Evolutionary conservation across 2,329 filamentous ascomycete genomes (phyloP), one percentile per base, ranked within the genome.

Genomic region (Microsporum canis): DNA sequence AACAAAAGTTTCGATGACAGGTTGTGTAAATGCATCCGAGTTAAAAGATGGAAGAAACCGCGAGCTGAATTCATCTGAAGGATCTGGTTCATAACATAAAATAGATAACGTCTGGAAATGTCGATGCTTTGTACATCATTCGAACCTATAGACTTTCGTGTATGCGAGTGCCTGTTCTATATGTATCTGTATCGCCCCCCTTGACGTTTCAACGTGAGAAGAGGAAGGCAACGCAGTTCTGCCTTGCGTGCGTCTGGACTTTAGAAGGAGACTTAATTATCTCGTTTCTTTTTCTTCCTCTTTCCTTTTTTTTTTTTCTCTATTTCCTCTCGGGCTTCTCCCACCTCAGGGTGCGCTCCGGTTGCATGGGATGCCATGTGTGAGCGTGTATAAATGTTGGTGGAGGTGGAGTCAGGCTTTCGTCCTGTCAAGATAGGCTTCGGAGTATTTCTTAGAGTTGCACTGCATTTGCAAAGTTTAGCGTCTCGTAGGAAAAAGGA

Each of bases 401-500:
- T 53, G 27, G 49, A 33, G 27, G 49, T 53, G 49, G 49, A 53
- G 49, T 53, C 49, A 34, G 49, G 49, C 49, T 31, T 53, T 34
- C 39, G n/a, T 43, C 43, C 43, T 47, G 43, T 53, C 49, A 34
- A 53, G 49, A 53, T 53, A 53, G 49, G 49, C 49, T 53, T 53
- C 49, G 49, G 49, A 34, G 39, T 34, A 53, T 53, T 53, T 53
- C 49, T 53, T 53, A 53, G 49, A 53, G 49, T 53, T 53, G 49
- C 49, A 53, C 27, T 33, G 49, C 49, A 53, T 53, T 53, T 53
- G 49, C 49, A 53, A 53, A 53, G 49, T 53, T 53, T 53, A 31
- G 49, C 49, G 14, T n/a, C 1, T 33, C 7, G 39, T 12, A 43
- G 17, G 45, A 51, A 51, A 51, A 31, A 51, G 27, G 27, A 51